Percentiles rank a stretch among this genome's conserved stretches.
Evolutionary conservation across 495 filamentous ascomycete genomes (phyloP).

Genomic region (Cercophora sp.): DNA sequence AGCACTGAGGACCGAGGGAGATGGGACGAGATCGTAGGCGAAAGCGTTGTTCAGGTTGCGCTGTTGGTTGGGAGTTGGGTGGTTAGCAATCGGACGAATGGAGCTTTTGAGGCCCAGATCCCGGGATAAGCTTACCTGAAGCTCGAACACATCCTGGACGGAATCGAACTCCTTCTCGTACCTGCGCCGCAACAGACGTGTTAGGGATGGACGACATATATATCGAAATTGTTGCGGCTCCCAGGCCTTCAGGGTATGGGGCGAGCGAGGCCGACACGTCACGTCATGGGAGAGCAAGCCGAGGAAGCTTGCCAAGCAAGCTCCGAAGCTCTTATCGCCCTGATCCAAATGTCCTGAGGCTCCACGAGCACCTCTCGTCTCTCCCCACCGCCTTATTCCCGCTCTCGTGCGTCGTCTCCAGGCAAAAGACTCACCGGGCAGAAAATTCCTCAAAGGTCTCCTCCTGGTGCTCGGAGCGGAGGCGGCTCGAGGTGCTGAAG

Average conservation of each 20-base stretch:
- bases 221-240: background rate
- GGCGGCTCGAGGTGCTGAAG: constrained; percentile 65
- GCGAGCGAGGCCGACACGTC: constrained; percentile 6
- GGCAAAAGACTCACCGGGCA: constrained; percentile 69
- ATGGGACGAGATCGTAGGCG: constrained; percentile 98
- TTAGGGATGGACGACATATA: too few relatives aligned
- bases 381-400: background rate
- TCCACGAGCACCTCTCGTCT: background rate
- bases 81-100: too few relatives aligned
- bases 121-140: constrained; percentile 98
- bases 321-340: background rate
- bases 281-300: constrained; percentile 14
- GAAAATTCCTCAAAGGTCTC: constrained; percentile 99
- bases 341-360: too few relatives aligned
- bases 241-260: background rate
- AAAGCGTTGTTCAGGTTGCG: constrained; percentile 99
- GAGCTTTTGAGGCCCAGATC: too few relatives aligned
- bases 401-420: too few relatives aligned
- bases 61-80: constrained; percentile 41
- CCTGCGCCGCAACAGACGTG: too few relatives aligned
- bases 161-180: constrained; percentile 98
- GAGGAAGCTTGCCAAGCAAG: constrained; percentile 8
- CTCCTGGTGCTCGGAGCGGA: constrained; percentile 62
- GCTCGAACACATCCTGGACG: constrained; percentile 99
- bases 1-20: constrained; percentile 84